Conservation (phyloP, 2,329 filamentous ascomycete genomes). For the Bimuria novae-zelandiae region DNA sequence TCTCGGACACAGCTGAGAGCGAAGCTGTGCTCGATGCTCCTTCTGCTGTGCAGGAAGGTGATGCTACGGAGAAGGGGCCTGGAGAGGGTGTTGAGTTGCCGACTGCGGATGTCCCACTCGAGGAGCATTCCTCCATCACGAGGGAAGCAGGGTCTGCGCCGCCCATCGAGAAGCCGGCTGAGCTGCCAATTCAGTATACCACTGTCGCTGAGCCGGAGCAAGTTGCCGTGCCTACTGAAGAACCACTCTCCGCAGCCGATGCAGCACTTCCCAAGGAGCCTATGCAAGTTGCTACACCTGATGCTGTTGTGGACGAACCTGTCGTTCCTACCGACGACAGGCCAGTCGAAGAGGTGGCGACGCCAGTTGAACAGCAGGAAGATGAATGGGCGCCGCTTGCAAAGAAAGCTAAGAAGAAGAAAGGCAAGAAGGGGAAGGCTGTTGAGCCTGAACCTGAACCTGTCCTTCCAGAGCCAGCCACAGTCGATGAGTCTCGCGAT, state of each 20-base stretch:
- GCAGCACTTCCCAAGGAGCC: background rate
- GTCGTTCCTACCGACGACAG: conserved; percentile 1
- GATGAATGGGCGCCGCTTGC: conserved; percentile 12
- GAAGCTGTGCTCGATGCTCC: background rate
- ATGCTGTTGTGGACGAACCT: background rate
- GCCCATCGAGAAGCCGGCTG: too few species aligned
- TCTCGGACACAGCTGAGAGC: conserved; percentile 10
- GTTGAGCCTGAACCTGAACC: background rate
- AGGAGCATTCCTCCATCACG: background rate
- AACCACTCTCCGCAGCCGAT: too few species aligned
- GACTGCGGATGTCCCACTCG: background rate
- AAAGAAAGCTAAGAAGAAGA: conserved; percentile 31
- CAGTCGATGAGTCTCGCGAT: background rate
- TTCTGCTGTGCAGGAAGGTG: background rate
- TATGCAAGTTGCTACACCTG: background rate
- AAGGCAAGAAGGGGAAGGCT: conserved; percentile 2
- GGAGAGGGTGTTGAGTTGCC: background rate
- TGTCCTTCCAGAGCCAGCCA: background rate
- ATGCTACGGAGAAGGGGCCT: background rate
- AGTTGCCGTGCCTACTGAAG: too few species aligned
- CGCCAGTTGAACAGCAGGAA: conserved; percentile 6
- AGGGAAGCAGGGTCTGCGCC: background rate
- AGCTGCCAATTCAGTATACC: too few species aligned
- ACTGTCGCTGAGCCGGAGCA: too few species aligned
- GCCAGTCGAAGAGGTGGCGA: background rate